Conservation (phyloP, 2,329 filamentous ascomycete genomes). For the Paecilomyces dactylethromorphus region DNA sequence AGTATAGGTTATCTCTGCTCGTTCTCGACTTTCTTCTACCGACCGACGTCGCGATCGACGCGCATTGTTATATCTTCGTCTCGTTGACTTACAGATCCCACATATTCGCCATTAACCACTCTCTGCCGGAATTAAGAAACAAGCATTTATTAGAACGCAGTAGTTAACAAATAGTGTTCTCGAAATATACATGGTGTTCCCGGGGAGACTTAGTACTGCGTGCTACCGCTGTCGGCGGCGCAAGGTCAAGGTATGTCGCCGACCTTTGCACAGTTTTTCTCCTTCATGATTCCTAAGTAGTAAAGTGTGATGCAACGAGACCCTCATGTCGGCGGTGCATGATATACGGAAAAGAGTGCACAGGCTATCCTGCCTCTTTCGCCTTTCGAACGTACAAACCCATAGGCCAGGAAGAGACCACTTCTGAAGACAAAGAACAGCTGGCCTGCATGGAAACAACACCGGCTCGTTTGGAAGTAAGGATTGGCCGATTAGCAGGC, state of each 20-base stretch:
- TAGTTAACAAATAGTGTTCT: background rate
- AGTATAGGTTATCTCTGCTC: background rate
- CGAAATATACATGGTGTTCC: background rate
- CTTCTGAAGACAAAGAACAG: background rate
- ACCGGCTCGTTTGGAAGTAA: background rate
- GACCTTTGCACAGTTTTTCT: background rate
- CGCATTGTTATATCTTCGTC: background rate
- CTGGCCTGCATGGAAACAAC: background rate
- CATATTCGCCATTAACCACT: background rate
- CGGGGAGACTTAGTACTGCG: background rate
- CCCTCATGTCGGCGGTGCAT: background rate
- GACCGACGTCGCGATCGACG: background rate
- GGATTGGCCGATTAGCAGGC: background rate
- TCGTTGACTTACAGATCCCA: background rate
- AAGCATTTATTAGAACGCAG: background rate
- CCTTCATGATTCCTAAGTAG: background rate
- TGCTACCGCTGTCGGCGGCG: background rate
- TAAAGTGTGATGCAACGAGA: background rate
- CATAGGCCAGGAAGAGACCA: background rate
- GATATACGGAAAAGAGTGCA: background rate
- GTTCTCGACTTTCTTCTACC: background rate
- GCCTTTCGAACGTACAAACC: background rate
- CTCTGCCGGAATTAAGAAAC: background rate
- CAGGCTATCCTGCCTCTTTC: background rate
- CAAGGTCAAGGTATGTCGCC: background rate